These are phyloP conservation scores for Cladosporium sp. DNA, from an alignment of 2,329 filamentous ascomycete genomes.

Conservation along the genomic window DNA sequence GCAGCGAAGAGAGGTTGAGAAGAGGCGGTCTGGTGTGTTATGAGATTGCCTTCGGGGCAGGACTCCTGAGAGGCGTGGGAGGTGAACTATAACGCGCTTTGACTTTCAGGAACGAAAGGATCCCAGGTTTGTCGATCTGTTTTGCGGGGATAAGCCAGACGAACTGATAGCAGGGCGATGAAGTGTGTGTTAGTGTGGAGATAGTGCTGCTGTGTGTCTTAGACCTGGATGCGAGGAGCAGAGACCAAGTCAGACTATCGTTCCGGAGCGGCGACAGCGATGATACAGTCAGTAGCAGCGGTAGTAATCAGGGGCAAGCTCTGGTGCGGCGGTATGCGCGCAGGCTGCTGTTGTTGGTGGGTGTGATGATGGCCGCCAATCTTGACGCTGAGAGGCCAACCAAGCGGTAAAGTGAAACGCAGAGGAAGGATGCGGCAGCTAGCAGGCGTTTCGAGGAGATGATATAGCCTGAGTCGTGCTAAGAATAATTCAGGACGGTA, in stretches of 20 bases:
- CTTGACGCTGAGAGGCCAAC: slow-evolving; percentile 12
- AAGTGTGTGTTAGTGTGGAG: neutral
- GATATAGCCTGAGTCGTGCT: neutral
- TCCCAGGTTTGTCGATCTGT: slow-evolving; percentile 15
- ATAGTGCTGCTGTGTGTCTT: slow-evolving; percentile 15
- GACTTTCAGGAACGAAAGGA: slow-evolving; percentile 21
- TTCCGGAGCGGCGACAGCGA: neutral
- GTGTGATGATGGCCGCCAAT: slow-evolving; percentile 5
- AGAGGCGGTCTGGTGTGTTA: slow-evolving; percentile 22
- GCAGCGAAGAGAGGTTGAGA: slow-evolving; percentile 28
- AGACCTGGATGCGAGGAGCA: slow-evolving; percentile 3
- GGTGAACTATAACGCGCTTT: slow-evolving; percentile 16
- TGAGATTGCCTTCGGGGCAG: slow-evolving; percentile 12
- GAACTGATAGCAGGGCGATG: neutral
- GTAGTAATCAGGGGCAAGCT: slow-evolving; percentile 8
- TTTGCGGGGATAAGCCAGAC: neutral
- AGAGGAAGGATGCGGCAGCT: neutral
- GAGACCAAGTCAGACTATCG: slow-evolving; percentile 5
- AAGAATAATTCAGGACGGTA: neutral
- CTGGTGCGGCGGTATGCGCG: slow-evolving; percentile 10
- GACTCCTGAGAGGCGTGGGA: slow-evolving; percentile 7
- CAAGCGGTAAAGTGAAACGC: slow-evolving; percentile 14
- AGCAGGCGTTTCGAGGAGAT: slow-evolving; percentile 11
- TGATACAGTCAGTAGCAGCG: neutral
- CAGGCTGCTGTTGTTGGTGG: slow-evolving; percentile 13